Evolutionary conservation across 768 basidiomycete species (phyloP).

Genomic region (Boletus insuetus): DNA sequence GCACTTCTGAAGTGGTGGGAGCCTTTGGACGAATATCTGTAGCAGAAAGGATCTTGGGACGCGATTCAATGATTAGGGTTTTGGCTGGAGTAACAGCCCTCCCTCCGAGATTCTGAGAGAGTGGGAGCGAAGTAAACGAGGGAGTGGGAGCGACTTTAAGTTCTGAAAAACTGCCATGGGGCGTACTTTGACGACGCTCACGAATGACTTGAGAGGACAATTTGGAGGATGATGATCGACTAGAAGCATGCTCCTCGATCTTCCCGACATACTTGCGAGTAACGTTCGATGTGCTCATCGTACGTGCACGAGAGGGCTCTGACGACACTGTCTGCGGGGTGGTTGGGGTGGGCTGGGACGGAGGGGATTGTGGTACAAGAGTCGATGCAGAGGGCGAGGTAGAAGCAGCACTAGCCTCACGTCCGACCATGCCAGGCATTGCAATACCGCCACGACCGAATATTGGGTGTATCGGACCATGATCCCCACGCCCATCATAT

Average conservation of each 20-base stretch:
- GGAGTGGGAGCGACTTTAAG: constrained; percentile 16
- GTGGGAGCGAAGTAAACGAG: constrained; percentile 8
- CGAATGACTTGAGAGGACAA: constrained; percentile 30
- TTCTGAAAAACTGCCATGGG: constrained; percentile 25
- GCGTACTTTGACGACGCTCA: constrained; percentile 52
- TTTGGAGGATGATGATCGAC: constrained; percentile 31
- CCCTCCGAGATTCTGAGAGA: constrained; percentile 21
- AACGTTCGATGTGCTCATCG: constrained; percentile 35
- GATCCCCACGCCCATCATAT: constrained; percentile 58
- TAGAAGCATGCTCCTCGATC: constrained; percentile 36
- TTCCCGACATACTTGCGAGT: constrained; percentile 37
- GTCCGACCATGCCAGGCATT: constrained; percentile 64
- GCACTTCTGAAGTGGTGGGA: constrained; percentile 13
- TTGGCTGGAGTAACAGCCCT: constrained; percentile 12
- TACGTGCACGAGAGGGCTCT: constrained; percentile 27
- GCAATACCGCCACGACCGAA: constrained; percentile 75
- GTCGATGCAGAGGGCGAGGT: constrained; percentile 7
- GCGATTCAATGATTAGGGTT: constrained; percentile 13
- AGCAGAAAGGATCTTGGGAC: constrained; percentile 18
- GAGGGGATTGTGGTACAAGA: constrained; percentile 1
- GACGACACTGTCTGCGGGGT: constrained; percentile 7
- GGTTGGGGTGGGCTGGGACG: background rate
- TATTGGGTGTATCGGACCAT: constrained; percentile 62
- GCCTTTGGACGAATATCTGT: constrained; percentile 22
- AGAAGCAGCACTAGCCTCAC: constrained; percentile 4